These are phyloP conservation scores for Astrephomene gubernaculifera DNA, from an alignment of 139 green algal genomes.

Conservation along the genomic window DNA sequence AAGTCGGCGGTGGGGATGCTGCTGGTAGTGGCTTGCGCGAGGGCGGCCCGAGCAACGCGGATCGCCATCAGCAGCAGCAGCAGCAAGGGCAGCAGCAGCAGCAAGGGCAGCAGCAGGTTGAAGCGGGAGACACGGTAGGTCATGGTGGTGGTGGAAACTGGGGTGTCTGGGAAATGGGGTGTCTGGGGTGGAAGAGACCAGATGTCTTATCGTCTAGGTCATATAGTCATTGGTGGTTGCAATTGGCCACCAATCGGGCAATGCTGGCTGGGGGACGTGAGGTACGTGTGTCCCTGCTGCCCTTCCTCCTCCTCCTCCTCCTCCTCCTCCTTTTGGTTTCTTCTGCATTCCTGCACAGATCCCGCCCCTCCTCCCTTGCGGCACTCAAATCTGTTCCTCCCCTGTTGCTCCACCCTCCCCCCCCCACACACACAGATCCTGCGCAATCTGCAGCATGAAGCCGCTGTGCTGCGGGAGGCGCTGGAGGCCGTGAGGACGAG, in stretches of 20 bases:
- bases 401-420: not conserved
- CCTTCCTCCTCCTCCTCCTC: not conserved
- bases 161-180: too few relatives aligned
- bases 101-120: not conserved
- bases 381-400: not conserved
- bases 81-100: not conserved
- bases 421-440: not conserved
- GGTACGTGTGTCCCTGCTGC: not conserved
- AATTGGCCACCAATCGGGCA: too few relatives aligned
- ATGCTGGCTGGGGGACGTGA: too few relatives aligned
- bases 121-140: not conserved
- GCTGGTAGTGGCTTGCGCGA: not conserved
- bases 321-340: not conserved
- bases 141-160: too few relatives aligned
- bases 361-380: not conserved
- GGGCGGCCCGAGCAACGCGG: constrained; percentile 11
- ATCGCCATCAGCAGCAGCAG: not conserved
- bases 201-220: too few relatives aligned
- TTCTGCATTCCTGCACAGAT: not conserved
- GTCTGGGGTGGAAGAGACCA: too few relatives aligned
- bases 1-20: not conserved
- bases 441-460: constrained; percentile 7
- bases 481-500: not conserved
- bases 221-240: too few relatives aligned
- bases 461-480: not conserved